These are phyloP conservation scores for Colletotrichum sp. DNA, from an alignment of 2,329 filamentous ascomycete species.

Conservation along the genomic window DNA sequence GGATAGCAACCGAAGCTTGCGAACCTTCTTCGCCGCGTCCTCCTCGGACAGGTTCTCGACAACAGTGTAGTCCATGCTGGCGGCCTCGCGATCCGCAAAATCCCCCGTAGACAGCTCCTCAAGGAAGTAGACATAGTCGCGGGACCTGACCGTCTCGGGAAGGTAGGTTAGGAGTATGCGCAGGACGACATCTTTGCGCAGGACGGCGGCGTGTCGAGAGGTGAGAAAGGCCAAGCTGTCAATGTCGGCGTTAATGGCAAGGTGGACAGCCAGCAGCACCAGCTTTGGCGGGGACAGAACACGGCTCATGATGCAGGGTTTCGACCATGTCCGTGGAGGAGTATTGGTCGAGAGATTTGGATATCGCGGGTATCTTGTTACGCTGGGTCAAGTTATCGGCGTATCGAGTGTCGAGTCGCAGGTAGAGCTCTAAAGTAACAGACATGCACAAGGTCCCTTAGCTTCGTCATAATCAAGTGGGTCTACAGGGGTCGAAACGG, in stretches of 20 bases:
- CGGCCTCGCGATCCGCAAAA: slow-evolving; percentile 42
- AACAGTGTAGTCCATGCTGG: slow-evolving; percentile 58
- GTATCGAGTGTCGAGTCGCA: background rate
- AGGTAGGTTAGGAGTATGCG: slow-evolving; percentile 79
- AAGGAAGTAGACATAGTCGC: slow-evolving; percentile 67
- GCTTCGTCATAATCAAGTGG: slow-evolving; percentile 11
- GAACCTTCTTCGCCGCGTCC: slow-evolving; percentile 67
- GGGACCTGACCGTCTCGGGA: slow-evolving; percentile 71
- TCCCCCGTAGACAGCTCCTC: slow-evolving; percentile 58
- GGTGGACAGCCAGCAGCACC: slow-evolving; percentile 74
- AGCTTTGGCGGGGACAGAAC: slow-evolving; percentile 70
- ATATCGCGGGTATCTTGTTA: background rate
- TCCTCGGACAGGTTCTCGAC: slow-evolving; percentile 66
- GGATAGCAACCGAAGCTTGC: slow-evolving; percentile 67
- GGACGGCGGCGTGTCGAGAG: slow-evolving; percentile 57
- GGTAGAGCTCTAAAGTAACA: background rate
- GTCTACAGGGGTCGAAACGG: background rate
- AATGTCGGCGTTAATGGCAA: slow-evolving; percentile 71
- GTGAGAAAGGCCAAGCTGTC: slow-evolving; percentile 65
- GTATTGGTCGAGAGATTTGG: background rate
- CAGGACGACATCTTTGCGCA: slow-evolving; percentile 70
- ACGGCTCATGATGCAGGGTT: slow-evolving; percentile 37
- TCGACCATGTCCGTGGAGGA: background rate
- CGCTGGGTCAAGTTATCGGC: background rate
- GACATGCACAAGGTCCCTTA: background rate